Evolutionary conservation across 306 rosid genomes (phyloP).

Genomic region (Cucurbita pepo): DNA sequence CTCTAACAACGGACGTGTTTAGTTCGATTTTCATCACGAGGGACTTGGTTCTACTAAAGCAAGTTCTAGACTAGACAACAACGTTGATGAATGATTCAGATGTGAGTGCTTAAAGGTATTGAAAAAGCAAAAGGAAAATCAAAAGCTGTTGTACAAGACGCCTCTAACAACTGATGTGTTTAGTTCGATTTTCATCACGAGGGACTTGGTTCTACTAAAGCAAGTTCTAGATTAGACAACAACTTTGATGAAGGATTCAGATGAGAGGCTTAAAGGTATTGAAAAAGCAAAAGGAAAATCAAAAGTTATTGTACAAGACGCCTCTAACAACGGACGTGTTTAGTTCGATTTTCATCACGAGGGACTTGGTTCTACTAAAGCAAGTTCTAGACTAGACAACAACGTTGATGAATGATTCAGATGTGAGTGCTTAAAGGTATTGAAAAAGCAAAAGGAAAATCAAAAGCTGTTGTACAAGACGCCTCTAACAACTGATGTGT

Average conservation of each 20-base stretch:
- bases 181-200: too few species aligned
- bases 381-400: not conserved
- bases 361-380: not conserved
- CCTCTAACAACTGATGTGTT: too few species aligned
- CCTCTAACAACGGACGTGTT: not conserved
- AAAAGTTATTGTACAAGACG: not conserved
- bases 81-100: not conserved
- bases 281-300: not conserved
- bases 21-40: too few species aligned
- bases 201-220: too few species aligned
- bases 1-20: not conserved
- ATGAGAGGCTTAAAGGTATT: too few species aligned
- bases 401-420: not conserved
- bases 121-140: not conserved
- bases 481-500: not conserved
- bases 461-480: not conserved
- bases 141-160: too few species aligned
- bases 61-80: not conserved
- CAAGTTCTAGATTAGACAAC: too few species aligned
- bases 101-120: not conserved
- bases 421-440: not conserved
- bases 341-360: too few species aligned
- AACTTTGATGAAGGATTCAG: too few species aligned
- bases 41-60: not conserved
- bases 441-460: not conserved